phyloP scores from a whole-genome alignment of 2,329 filamentous ascomycete genomes.

The Ceratocystis cacaofunesta region DNA sequence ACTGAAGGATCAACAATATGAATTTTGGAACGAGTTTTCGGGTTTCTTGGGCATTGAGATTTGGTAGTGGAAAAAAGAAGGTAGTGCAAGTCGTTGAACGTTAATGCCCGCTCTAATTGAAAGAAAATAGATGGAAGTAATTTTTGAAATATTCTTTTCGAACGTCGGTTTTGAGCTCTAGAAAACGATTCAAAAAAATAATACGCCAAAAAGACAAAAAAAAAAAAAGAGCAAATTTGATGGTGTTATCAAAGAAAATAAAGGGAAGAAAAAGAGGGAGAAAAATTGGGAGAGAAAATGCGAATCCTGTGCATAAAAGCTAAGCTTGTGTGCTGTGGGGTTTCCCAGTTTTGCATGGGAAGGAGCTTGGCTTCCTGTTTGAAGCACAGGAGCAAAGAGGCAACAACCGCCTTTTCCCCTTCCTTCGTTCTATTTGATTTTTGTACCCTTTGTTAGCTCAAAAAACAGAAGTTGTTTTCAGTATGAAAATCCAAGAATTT shows the following conservation, averaged over 20 bases:
- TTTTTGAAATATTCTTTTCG: not conserved
- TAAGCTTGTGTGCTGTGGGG: conserved; percentile 4
- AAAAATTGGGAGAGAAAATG: conserved; percentile 7
- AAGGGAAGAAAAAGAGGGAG: not conserved
- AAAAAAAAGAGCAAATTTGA: not conserved
- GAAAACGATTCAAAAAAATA: not conserved
- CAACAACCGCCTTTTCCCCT: not conserved
- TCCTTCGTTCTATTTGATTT: not conserved
- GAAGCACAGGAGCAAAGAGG: not conserved
- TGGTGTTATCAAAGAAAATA: conserved; percentile 1
- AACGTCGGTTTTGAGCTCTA: not conserved
- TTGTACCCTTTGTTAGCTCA: not conserved
- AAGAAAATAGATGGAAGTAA: not conserved
- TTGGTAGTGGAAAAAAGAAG: not conserved
- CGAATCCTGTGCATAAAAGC: conserved; percentile 2
- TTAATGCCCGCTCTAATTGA: not conserved
- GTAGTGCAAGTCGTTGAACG: not conserved
- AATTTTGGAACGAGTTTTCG: conserved; percentile 1
- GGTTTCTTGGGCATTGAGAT: not conserved
- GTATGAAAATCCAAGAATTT: not conserved
- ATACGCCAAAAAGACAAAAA: not conserved
- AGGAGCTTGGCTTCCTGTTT: conserved; percentile 4
- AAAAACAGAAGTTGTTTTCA: not conserved
- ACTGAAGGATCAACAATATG: conserved; percentile 1
- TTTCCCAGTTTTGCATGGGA: not conserved